These are phyloP conservation scores for Periconia sp. DNA, from an alignment of 2,329 filamentous ascomycete genomes.

Conservation along the genomic window DNA sequence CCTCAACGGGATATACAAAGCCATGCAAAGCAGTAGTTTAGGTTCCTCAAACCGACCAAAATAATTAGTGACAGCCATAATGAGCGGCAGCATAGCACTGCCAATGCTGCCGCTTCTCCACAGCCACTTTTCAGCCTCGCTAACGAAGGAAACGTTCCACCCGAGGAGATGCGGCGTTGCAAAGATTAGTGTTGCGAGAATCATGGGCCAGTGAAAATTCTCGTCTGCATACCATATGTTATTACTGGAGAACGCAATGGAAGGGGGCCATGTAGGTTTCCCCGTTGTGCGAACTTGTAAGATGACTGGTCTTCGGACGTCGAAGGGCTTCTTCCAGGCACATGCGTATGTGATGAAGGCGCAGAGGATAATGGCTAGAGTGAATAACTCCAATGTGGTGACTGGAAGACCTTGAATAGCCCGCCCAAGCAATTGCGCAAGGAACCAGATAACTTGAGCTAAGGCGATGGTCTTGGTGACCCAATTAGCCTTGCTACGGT, in stretches of 20 bases:
- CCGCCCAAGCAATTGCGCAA: slow-evolving; percentile 15
- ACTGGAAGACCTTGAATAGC: slow-evolving; percentile 12
- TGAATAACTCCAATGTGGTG: slow-evolving; percentile 25
- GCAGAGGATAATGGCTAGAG: slow-evolving; percentile 19
- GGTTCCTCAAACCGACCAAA: background rate
- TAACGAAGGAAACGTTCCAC: slow-evolving; percentile 19
- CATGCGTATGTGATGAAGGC: slow-evolving; percentile 12
- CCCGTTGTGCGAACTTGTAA: background rate
- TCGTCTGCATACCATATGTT: background rate
- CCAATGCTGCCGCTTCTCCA: slow-evolving; percentile 17
- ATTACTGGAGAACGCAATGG: background rate
- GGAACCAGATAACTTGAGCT: slow-evolving; percentile 18
- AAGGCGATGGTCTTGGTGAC: slow-evolving; percentile 14
- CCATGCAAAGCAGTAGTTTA: too few relatives aligned
- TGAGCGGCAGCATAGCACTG: background rate
- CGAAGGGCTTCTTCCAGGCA: slow-evolving; percentile 24
- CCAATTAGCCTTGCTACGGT: slow-evolving; percentile 19
- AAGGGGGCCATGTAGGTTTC: background rate
- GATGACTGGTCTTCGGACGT: slow-evolving; percentile 14
- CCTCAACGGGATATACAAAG: slow-evolving; percentile 8
- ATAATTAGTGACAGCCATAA: background rate
- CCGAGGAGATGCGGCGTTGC: slow-evolving; percentile 12
- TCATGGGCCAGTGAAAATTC: background rate
- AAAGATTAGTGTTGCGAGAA: background rate
- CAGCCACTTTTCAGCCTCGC: slow-evolving; percentile 8